These are phyloP conservation scores for Meira miltonrushii DNA, from an alignment of 1,284 basidiomycete genomes.

Conservation along the genomic window DNA sequence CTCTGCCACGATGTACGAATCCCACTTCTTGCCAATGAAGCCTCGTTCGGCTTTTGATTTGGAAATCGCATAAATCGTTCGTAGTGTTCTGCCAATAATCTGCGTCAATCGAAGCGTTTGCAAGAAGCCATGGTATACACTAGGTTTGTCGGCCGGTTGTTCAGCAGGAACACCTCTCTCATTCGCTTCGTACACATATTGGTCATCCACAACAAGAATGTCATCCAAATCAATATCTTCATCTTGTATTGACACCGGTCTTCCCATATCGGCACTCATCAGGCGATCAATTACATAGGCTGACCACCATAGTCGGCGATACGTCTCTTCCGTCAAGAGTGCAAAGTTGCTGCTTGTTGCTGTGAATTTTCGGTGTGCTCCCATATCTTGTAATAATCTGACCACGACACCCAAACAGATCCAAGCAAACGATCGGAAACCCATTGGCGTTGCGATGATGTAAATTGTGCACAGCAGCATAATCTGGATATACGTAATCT, in stretches of 20 bases:
- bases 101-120: constrained; percentile 31
- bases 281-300: constrained; percentile 40
- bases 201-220: constrained; percentile 38
- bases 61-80: constrained; percentile 40
- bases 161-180: constrained; percentile 19
- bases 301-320: constrained; percentile 35
- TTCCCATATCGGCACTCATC: constrained; percentile 23
- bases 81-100: constrained; percentile 39
- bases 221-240: constrained; percentile 43
- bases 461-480: constrained; percentile 17
- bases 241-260: constrained; percentile 40
- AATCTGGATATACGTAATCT: constrained; percentile 10
- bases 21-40: constrained; percentile 34
- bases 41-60: constrained; percentile 38
- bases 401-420: constrained; percentile 27
- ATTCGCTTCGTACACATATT: constrained; percentile 21
- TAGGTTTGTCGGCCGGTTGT: constrained; percentile 25
- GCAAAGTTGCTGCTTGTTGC: constrained; percentile 26
- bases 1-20: constrained; percentile 40
- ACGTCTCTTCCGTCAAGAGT: constrained; percentile 29
- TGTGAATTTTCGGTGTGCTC: constrained; percentile 34
- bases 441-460: constrained; percentile 23
- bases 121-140: constrained; percentile 29
- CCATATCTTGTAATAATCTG: constrained; percentile 30
- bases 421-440: constrained; percentile 28